Evolutionary conservation across 2,329 filamentous ascomycete genomes (phyloP), one percentile per base, ranked within the genome.

Genomic region (Paracamarosporium sp.): DNA sequence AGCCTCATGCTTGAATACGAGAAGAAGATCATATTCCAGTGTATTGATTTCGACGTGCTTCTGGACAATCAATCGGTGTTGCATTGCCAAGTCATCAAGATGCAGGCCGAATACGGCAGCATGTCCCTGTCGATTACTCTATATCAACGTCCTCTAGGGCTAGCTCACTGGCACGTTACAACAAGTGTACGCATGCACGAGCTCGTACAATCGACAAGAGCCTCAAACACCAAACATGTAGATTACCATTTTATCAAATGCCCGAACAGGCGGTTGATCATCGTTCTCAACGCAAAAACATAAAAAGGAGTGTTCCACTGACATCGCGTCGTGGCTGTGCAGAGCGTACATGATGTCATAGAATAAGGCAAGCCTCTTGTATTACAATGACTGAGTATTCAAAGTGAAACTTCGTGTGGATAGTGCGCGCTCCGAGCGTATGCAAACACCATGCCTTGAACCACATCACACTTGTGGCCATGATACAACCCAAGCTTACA

Each of bases 301-400:
- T 9, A 22, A 22, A 4, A 40, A 2, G 17, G 17, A 22, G 12
- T 40, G 36, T 22, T 8, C 12, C 36, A 40, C 17, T 11, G 22
- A 20, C 5, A 20, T 17, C 30, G 38, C 22, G 9, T 7, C 20
- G 22, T 7, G 24, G n/a, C 17, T 48, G 30, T 30, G 20, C 30
- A 25, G 30, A 15, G 6, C 45, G 20, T 28, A 12, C 15, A 15
- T 48, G 20, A 48, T 48, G 45, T 36, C 30, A 48, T 35, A 27
- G 17, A 24, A 24, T 8, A 12, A 33, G 15, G 3, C 24, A 6
- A 9, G 24, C 31, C 2, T 22, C 22, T 28, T 28, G 33, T 50
- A 15, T n/a, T 20, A 40, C 33, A 27, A 51, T 51, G 48, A 51
- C 35, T 51, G 25, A 51, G 48, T 36, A 3, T 41, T 22, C 36